Evolutionary conservation across 305 asterid genomes (phyloP).

Genomic region (Salvia sclarea): DNA sequence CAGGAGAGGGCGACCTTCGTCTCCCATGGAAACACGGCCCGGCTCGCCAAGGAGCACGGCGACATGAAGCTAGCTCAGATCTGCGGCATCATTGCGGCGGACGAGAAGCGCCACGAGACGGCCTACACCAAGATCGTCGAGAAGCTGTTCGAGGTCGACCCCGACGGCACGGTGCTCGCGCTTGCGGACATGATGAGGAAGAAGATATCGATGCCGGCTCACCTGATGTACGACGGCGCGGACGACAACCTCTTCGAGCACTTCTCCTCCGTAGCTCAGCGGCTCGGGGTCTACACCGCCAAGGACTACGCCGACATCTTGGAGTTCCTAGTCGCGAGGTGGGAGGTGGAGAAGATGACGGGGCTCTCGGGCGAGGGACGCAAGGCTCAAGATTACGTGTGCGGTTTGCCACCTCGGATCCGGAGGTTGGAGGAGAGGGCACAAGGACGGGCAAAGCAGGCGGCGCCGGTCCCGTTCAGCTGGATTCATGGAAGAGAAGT

Average conservation of each 20-base stretch:
- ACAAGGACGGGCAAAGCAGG: conserved; percentile 57
- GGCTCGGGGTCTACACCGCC: conserved; percentile 74
- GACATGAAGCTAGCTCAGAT: conserved; percentile 73
- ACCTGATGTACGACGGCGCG: conserved; percentile 70
- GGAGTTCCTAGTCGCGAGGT: conserved; percentile 57
- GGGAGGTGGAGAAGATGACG: conserved; percentile 68
- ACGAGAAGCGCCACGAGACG: conserved; percentile 83
- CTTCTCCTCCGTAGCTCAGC: conserved; percentile 71
- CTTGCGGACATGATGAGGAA: conserved; percentile 82
- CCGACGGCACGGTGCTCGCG: conserved; percentile 57
- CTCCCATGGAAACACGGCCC: conserved; percentile 80
- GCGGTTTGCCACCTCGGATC: conserved; percentile 63
- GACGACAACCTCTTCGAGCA: conserved; percentile 72
- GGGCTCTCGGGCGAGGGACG: conserved; percentile 74
- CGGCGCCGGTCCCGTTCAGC: conserved; percentile 58
- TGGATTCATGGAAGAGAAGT: conserved; percentile 67
- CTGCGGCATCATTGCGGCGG: conserved; percentile 85
- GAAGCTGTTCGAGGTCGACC: conserved; percentile 77
- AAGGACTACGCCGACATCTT: conserved; percentile 77
- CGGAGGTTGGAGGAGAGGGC: conserved; percentile 75
- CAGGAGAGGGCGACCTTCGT: conserved; percentile 76
- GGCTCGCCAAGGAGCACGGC: conserved; percentile 74
- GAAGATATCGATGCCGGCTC: conserved; percentile 76
- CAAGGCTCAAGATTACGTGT: conserved; percentile 68
- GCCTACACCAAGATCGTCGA: conserved; percentile 72